phyloP scores from a whole-genome alignment of 2,329 filamentous ascomycete species.

The Botrytis aclada region DNA sequence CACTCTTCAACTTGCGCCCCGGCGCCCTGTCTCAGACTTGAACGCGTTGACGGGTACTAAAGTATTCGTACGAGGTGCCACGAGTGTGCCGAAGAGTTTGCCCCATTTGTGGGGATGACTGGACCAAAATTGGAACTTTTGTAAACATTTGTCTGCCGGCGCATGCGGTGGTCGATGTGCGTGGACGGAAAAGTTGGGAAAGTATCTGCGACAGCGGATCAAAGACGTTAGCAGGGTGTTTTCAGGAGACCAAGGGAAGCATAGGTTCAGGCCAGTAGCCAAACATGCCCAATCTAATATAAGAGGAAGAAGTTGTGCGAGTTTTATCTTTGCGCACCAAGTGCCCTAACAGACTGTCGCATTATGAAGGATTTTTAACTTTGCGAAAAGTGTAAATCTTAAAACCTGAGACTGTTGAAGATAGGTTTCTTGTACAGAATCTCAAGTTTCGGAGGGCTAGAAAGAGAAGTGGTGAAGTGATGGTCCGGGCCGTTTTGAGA shows the following conservation, averaged over 20 bases:
- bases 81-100: not conserved
- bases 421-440: not conserved
- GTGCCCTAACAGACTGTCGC: not conserved
- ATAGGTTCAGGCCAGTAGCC: not conserved
- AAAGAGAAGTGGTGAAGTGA: not conserved
- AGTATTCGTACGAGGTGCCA: not conserved
- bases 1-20: not conserved
- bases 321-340: not conserved
- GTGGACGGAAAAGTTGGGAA: not conserved
- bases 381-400: not conserved
- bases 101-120: not conserved
- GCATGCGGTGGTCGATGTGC: not conserved
- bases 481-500: too few relatives aligned
- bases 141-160: not conserved
- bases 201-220: not conserved
- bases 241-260: not conserved
- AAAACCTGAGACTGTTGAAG: not conserved
- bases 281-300: not conserved
- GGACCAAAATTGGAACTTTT: not conserved
- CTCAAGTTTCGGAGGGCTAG: not conserved
- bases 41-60: not conserved
- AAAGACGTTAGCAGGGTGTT: not conserved
- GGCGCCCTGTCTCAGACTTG: not conserved
- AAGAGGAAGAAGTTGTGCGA: not conserved
- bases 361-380: not conserved